Evolutionary conservation across 306 rosid genomes (phyloP), one percentile per base, ranked within the genome.

Genomic region (Acacia crassicarpa): DNA sequence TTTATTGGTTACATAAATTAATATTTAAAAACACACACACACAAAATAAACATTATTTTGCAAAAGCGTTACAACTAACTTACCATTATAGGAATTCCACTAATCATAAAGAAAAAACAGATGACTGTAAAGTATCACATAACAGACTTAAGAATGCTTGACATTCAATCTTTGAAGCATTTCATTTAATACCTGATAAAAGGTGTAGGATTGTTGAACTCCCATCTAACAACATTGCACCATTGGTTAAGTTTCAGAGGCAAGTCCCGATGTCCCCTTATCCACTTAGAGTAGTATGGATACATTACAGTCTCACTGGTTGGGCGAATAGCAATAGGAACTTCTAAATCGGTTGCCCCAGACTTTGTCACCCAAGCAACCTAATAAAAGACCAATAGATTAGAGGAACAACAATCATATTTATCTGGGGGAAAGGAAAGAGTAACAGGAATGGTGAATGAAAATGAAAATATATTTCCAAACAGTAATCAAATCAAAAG

Each of bases 211-310:
- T 95, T 90, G 93, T 97, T 95, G 85, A 95, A 95, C 83, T 95
- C 98, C 99, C 99, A 95, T 82, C 97, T 88, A 71, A 93, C 99
- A 78, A 95, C 99, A 78, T 93, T 93, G 83, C 99, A 95, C 99
- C 98, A 95, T 82, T 95, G 99, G 84, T 95, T 95, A 78, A 95
- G 94, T 85, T 84, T 95, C 88, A 93, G 75, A 51, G 99, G 99
- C 86, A 95, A 85, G 86, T 95, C 98, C 12, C 98, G 94, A 62
- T 92, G 98, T 83, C 99, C 99, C 81, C 99, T 93, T 16, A 95
- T 91, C 99, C 98, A 93, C 84, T n/a, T n/a, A n/a, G n/a, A n/a
- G n/a, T n/a, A n/a, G n/a, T n/a, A n/a, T n/a, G n/a, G n/a, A n/a
- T n/a, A n/a, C n/a, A n/a, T n/a, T n/a, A n/a, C n/a, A n/a, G n/a